Conservation (phyloP, 192 early-diverging fungal genomes). For the Entomortierella chlamydospora region DNA sequence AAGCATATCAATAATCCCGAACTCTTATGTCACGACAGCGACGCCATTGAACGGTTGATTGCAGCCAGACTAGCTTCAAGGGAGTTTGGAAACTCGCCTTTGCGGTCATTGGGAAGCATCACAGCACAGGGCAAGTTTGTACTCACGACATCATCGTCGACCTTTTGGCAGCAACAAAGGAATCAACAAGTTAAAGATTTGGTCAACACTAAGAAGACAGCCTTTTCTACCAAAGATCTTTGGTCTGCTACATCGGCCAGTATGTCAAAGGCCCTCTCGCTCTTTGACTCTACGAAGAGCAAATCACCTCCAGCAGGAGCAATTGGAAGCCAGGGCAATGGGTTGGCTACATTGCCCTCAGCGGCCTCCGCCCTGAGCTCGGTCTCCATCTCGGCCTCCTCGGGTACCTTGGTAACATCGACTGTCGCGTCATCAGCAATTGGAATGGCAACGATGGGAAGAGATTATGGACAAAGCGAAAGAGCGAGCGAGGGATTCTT, state of each 20-base stretch:
- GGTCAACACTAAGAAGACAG: constrained; percentile 20
- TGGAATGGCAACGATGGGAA: constrained; percentile 3
- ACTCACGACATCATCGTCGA: constrained; percentile 23
- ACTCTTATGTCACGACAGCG: constrained; percentile 29
- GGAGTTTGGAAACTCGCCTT: constrained; percentile 51
- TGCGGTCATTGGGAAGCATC: constrained; percentile 41
- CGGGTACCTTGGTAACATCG: constrained; percentile 9
- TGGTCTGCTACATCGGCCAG: constrained; percentile 52
- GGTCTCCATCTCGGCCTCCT: constrained; percentile 26
- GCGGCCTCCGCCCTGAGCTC: constrained; percentile 27
- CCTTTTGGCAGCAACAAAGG: constrained; percentile 50
- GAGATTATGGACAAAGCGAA: constrained; percentile 7
- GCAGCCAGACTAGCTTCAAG: constrained; percentile 59
- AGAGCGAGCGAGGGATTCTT: neutral
- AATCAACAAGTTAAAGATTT: constrained; percentile 34
- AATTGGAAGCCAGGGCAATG: constrained; percentile 2
- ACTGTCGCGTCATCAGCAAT: neutral
- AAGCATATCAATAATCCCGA: neutral
- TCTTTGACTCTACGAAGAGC: constrained; percentile 41
- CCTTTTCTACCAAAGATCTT: constrained; percentile 51
- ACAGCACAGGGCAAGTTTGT: constrained; percentile 53
- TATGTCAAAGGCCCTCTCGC: constrained; percentile 45
- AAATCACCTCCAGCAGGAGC: neutral
- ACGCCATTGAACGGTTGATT: constrained; percentile 65
- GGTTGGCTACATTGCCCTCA: neutral